Evolutionary conservation across 202 grass and related monocot genomes (phyloP), one percentile per base, ranked within the genome.

Genomic region (Saccharum hybrid): DNA sequence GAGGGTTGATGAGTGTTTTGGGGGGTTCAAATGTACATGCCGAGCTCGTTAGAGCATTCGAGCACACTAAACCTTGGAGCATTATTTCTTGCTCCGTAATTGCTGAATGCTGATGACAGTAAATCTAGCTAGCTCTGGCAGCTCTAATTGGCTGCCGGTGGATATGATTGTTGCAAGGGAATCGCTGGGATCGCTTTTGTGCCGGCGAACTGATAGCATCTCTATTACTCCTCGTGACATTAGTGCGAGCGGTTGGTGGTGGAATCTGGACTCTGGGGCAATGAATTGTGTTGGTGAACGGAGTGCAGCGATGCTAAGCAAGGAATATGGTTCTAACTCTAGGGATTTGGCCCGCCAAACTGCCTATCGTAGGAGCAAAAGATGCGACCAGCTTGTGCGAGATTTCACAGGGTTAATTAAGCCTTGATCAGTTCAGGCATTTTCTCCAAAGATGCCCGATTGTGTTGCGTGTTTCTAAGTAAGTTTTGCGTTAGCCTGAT

Each of bases 271-370:
- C 48, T 78, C 46, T 13, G 26, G 45, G 48, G 10, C 31, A 33
- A 21, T 3, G 4, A 1, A 19, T 65, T 39, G 39, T 28, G 61
- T 36, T 37, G 66, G 16, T 26, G 34, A 63, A 57, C 10, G 61
- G 37, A 78, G 43, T 56, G 82, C 82, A 81, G 10, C 40, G 56
- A 12, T 40, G 66, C 72, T 81, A 81, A 86, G 79, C 45, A 51
- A 78, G 56, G 88, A 93, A 93, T 90, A 88, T 78, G 15, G 26
- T 76, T 85, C 82, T 41, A 88, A 86, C 88, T 63, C 34, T 15
- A 5, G 33, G 4, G 14, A 12, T 40, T 80, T 78, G 66, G 4
- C 41, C 19, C 69, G 80, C 83, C 88, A 74, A 85, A 82, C 64
- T 30, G 40, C 62, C 30, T 81, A 31, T 41, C 66, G 3, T 68